Conservation (phyloP, 495 filamentous ascomycete species). For the Penicillium ucsense region DNA sequence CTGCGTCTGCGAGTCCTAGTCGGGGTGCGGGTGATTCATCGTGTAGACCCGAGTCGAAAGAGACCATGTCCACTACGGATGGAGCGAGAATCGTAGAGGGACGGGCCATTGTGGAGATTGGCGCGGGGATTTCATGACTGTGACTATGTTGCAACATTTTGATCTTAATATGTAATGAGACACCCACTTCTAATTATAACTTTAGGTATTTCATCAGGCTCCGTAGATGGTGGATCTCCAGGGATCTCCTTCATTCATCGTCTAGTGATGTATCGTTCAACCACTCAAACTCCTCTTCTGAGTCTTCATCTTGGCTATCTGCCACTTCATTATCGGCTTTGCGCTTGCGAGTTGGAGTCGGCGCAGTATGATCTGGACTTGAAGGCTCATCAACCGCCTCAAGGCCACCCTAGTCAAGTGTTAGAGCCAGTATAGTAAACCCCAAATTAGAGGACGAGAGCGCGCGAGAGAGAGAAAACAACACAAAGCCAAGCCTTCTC, state of each 20-base stretch:
- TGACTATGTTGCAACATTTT: background rate
- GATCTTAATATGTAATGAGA: too few relatives aligned
- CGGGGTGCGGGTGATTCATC: background rate
- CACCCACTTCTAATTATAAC: too few relatives aligned
- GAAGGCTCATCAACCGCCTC: conserved; percentile 8
- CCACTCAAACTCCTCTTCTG: conserved; percentile 30
- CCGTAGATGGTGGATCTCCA: too few relatives aligned
- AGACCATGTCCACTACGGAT: conserved; percentile 7
- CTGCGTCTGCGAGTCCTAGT: conserved; percentile 4
- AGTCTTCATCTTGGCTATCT: conserved; percentile 42
- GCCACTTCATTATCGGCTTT: conserved; percentile 39
- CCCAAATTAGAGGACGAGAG: too few relatives aligned
- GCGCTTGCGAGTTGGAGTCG: conserved; percentile 29
- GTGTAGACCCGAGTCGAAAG: conserved; percentile 9
- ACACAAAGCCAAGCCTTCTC: too few relatives aligned
- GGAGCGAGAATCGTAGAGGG: conserved; percentile 7
- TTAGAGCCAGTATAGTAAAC: background rate
- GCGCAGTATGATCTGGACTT: conserved; percentile 5
- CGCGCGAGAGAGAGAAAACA: too few relatives aligned
- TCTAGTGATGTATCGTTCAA: conserved; percentile 9
- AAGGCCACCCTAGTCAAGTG: conserved; percentile 21
- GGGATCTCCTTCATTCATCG: background rate
- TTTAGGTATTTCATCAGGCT: too few relatives aligned
- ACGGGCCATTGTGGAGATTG: conserved; percentile 8
- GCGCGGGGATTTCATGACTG: background rate